These are phyloP conservation scores for Linaria vulgaris DNA, from an alignment of 257 asterid genomes.

Conservation along the genomic window DNA sequence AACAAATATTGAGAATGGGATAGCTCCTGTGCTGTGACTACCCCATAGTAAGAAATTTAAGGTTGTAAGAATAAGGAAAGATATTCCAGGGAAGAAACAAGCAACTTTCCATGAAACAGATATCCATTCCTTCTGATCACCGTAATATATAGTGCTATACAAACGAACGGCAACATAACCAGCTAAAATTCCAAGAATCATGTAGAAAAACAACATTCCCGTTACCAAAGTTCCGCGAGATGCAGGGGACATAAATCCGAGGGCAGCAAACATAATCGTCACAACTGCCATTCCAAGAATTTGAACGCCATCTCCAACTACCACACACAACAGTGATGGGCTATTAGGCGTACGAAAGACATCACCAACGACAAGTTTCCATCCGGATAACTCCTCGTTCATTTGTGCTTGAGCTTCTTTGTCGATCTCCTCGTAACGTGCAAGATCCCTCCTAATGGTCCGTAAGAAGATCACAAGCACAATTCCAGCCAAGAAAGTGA, in stretches of 20 bases:
- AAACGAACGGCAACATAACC: conserved; percentile 80
- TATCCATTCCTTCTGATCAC: conserved; percentile 77
- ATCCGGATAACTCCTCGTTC: conserved; percentile 87
- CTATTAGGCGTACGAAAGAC: conserved; percentile 74
- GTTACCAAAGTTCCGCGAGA: conserved; percentile 76
- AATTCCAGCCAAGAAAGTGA: conserved; percentile 84
- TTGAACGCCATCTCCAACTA: conserved; percentile 84
- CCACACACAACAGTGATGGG: conserved; percentile 71
- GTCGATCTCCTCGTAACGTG: conserved; percentile 80
- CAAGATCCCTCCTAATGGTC: conserved; percentile 77
- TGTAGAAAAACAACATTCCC: conserved; percentile 79
- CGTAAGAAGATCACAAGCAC: conserved; percentile 81
- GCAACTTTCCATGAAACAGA: conserved; percentile 75
- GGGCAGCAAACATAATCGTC: conserved; percentile 79
- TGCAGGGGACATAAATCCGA: conserved; percentile 90
- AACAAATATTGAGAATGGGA: conserved; percentile 75
- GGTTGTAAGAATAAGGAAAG: conserved; percentile 59
- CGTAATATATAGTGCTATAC: conserved; percentile 72
- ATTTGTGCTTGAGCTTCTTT: conserved; percentile 91
- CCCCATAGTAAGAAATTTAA: conserved; percentile 84
- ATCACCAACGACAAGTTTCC: conserved; percentile 83
- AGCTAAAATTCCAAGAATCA: conserved; percentile 76
- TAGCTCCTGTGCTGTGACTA: conserved; percentile 85
- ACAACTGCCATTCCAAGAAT: conserved; percentile 83
- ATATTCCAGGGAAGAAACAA: conserved; percentile 80